phyloP scores from a whole-genome alignment of 768 basidiomycete species.

The Tubosaeta sp. region DNA sequence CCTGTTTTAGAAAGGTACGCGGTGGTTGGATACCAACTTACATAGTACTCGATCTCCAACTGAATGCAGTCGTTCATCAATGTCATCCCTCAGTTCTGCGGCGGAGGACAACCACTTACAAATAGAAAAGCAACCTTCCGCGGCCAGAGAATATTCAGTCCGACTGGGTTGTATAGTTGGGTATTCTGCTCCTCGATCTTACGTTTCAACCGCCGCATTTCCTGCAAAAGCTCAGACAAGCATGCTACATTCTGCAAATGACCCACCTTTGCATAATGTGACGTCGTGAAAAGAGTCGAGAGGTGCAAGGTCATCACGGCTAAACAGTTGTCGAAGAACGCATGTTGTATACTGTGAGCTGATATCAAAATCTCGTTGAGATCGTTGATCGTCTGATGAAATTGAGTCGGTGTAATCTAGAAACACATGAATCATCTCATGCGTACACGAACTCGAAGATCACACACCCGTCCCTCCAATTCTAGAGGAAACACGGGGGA shows the following conservation, averaged over 20 bases:
- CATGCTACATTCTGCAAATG: not conserved
- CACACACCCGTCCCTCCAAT: constrained; percentile 83
- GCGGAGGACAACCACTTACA: constrained; percentile 49
- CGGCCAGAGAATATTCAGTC: constrained; percentile 86
- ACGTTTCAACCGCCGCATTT: constrained; percentile 64
- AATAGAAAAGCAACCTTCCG: constrained; percentile 83
- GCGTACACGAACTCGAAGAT: not conserved
- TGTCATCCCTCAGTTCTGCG: not conserved
- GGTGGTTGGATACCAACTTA: constrained; percentile 35
- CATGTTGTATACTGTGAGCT: constrained; percentile 72
- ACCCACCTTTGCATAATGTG: constrained; percentile 80
- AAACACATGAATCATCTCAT: not conserved
- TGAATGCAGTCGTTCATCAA: constrained; percentile 29
- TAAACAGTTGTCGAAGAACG: constrained; percentile 75
- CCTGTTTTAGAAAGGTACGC: not conserved
- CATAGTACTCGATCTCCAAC: constrained; percentile 96
- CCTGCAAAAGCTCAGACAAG: constrained; percentile 43
- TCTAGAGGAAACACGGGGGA: constrained; percentile 86
- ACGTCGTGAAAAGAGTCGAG: constrained; percentile 58
- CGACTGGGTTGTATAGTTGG: constrained; percentile 76
- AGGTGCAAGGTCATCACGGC: constrained; percentile 79
- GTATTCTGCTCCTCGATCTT: constrained; percentile 67
- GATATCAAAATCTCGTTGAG: constrained; percentile 86
- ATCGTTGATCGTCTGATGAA: constrained; percentile 83
- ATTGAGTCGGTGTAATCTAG: constrained; percentile 88